phyloP scores from a whole-genome alignment of 129 eudicot species.

The Saussurea involucrata region DNA sequence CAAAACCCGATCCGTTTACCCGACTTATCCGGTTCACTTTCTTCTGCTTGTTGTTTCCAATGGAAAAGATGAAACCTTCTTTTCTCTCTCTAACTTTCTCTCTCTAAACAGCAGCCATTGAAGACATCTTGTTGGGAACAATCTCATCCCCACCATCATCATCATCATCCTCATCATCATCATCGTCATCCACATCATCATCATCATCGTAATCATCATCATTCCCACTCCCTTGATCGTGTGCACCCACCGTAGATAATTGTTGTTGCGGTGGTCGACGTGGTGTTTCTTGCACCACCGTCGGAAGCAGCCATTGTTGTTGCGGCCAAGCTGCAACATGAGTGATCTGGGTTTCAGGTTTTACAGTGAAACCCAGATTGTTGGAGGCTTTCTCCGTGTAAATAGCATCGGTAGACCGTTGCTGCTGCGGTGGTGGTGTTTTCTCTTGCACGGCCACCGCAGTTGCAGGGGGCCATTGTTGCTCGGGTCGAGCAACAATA shows the following conservation, averaged over 20 bases:
- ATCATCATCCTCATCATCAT: constrained; percentile 43
- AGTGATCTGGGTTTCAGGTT: background rate
- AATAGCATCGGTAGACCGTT: background rate
- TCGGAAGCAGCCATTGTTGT: constrained; percentile 9
- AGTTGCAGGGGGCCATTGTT: constrained; percentile 62
- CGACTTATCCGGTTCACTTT: background rate
- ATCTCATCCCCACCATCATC: constrained; percentile 58
- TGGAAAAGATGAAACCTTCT: background rate
- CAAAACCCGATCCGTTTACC: constrained; percentile 22
- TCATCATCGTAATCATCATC: constrained; percentile 34
- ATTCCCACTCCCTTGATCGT: constrained; percentile 38
- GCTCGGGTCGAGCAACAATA: constrained; percentile 65
- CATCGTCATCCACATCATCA: constrained; percentile 42
- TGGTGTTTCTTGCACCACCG: constrained; percentile 3
- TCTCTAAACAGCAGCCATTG: constrained; percentile 39
- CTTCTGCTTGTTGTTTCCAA: background rate
- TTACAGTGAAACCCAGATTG: background rate
- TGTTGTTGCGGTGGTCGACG: background rate
- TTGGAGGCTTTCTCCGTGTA: background rate
- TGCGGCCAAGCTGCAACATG: constrained; percentile 1
- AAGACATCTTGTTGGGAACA: constrained; percentile 57
- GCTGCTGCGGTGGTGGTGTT: constrained; percentile 20
- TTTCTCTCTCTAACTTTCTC: constrained; percentile 19
- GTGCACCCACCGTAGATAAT: constrained; percentile 20
- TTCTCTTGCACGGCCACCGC: constrained; percentile 6